Base-by-base conservation (phyloP, 768 basidiomycete species). In the Rhodotorula graminis region DNA sequence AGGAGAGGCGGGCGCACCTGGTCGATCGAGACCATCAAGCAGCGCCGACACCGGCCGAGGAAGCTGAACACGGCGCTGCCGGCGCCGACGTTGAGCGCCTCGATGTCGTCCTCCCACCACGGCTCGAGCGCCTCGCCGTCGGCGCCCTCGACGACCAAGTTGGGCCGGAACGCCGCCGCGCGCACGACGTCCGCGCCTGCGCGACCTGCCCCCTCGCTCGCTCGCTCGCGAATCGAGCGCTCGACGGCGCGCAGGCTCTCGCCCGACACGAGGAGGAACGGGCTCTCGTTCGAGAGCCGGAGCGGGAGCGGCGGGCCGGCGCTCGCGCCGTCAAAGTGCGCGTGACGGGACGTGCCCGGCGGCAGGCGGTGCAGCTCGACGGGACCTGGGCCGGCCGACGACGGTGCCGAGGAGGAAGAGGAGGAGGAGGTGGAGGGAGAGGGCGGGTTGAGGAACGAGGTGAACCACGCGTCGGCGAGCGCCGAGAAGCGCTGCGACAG, bases 201-300 rank as follows among this genome's bases (percentile, higher is more conserved):
- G 11, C 9, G 31, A 29, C 10, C 15, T 14, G 14, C 31, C 19
- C n/a, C n/a, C 2, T 12, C 53, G n/a, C 2, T 19, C 49, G 53
- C 53, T 14, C n/a, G 25, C 5, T 3, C 44, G 27, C 6, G n/a
- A 11, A 76, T 68, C 78, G 76, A 76, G 3, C 55, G n/a, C 27
- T 64, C 67, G 2, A 77, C 72, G 11, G 47, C 55, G 3, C 61
- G 40, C 29, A 77, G 70, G 62, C 70, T 72, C 47, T 71, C 66
- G 46, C 63, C 47, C 52, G 72, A 74, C n/a, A 79, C 68, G 66
- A 79, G 72, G 9, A 79, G 65, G 69, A 77, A 79, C 16, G 78
- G 75, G 29, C 61, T 65, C 56, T 79, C 78, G 74, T 79, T 79
- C 42, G 70, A 72, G 2, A 77, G 60, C 0, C 72, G 67, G 23